Evolutionary conservation across 1,139 yeast species (phyloP).

Genomic region (Sugiyamaella novakii): DNA sequence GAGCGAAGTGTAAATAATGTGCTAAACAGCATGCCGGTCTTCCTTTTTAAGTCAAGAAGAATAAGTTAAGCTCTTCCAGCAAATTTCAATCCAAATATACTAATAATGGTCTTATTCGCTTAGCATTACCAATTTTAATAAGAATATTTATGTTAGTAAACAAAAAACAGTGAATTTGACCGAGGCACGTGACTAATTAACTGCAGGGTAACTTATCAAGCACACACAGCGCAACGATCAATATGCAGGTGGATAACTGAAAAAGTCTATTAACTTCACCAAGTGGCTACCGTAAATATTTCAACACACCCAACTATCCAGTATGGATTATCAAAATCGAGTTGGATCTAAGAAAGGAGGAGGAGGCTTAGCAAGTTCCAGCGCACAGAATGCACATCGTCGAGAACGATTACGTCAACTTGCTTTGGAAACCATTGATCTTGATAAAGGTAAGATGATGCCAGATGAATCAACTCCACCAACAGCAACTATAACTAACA

Average conservation of each 20-base stretch:
- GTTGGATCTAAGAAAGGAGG: conserved; percentile 60
- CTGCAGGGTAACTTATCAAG: too few species aligned
- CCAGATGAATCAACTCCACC: neutral
- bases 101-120: too few species aligned
- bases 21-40: too few species aligned
- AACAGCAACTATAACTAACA: neutral
- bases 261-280: conserved; percentile 9
- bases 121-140: too few species aligned
- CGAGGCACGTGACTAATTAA: too few species aligned
- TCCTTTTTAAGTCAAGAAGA: too few species aligned
- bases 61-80: too few species aligned
- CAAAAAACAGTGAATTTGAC: too few species aligned
- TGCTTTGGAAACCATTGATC: conserved; percentile 61
- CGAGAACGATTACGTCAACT: conserved; percentile 65
- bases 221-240: too few species aligned
- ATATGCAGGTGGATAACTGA: neutral
- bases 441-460: conserved; percentile 57
- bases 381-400: conserved; percentile 67
- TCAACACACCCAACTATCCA: neutral
- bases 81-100: too few species aligned
- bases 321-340: conserved; percentile 60
- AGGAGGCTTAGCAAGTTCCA: conserved; percentile 76
- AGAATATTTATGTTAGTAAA: too few species aligned
- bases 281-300: neutral
- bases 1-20: too few species aligned